A percentile compares a stretch with the other conserved stretches of the same genome.
Conservation (phyloP, 2,329 filamentous ascomycete genomes). For the Emericellopsis atlantica region DNA sequence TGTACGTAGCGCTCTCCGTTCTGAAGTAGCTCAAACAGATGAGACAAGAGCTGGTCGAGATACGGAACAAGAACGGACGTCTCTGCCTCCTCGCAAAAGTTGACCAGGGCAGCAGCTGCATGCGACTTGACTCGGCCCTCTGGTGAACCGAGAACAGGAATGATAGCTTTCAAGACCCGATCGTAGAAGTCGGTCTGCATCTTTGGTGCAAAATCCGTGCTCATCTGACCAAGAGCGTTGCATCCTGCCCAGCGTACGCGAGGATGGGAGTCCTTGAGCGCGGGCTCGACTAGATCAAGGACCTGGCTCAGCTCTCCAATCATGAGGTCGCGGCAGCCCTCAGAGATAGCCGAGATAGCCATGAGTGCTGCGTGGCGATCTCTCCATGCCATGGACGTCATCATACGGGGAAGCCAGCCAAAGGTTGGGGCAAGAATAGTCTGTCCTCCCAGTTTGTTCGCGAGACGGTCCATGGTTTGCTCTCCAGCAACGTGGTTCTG, state of each 20-base stretch:
- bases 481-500: slow-evolving; percentile 95
- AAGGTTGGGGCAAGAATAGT: slow-evolving; percentile 90
- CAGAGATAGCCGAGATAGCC: slow-evolving; percentile 97
- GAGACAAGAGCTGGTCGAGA: slow-evolving; percentile 72
- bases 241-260: slow-evolving; percentile 95
- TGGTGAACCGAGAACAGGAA: slow-evolving; percentile 79
- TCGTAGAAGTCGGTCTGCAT: slow-evolving; percentile 97
- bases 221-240: slow-evolving; percentile 99
- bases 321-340: slow-evolving; percentile 94
- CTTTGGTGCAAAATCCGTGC: slow-evolving; percentile 92
- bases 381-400: slow-evolving; percentile 87
- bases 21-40: slow-evolving; percentile 77
- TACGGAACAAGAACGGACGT: slow-evolving; percentile 87
- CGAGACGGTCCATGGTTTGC: slow-evolving; percentile 94
- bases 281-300: slow-evolving; percentile 84
- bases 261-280: slow-evolving; percentile 78
- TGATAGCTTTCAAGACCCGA: slow-evolving; percentile 76
- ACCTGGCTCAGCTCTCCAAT: slow-evolving; percentile 88
- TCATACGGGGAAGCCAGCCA: slow-evolving; percentile 95
- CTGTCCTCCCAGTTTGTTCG: slow-evolving; percentile 92
- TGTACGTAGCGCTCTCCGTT: slow-evolving; percentile 94
- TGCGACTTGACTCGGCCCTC: slow-evolving; percentile 95
- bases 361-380: slow-evolving; percentile 94
- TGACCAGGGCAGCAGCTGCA: slow-evolving; percentile 92
- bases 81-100: slow-evolving; percentile 97